Evolutionary conservation across 1,284 basidiomycete species (phyloP), one percentile per base, ranked within the genome.

Genomic region (Kalmanozyma brasiliensis): DNA sequence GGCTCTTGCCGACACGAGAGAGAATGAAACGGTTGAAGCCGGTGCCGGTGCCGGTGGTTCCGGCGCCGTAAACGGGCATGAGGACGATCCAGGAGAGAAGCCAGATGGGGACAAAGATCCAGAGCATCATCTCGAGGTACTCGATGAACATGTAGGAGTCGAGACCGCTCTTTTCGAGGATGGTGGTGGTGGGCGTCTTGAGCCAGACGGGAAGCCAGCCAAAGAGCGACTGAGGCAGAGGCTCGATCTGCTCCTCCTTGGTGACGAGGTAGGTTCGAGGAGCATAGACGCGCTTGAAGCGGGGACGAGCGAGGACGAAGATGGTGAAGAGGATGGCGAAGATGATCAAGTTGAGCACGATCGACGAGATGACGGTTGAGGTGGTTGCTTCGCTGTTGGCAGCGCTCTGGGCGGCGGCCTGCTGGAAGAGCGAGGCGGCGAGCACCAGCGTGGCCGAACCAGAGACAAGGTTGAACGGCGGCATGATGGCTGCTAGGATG

Each of bases 101-200:
- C 42, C 57, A 80, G 56, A 95, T 90, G 19, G 93, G 93, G 2
- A 91, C 78, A 75, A 96, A 87, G 51, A 94, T 85, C 74, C 89
- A 87, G 49, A 90, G 82, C 87, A 92, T 89, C 78, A 85, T 88
- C 56, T 89, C 88, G 36, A 94, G 86, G 82, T 91, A 98, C 52
- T 92, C 89, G 43, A 96, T 88, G 77, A 92, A 97, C 81, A 96
- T 90, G 85, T 95, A 98, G 29, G 93, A 91, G 80, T 98, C 95
- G 59, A 92, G 87, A 32, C 95, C 94, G 71, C 96, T 95, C 60
- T 88, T 80, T 20, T 72, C 53, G 43, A 83, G 74, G 46, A 82
- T 76, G 34, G 74, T 77, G 22, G 57, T 56, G 40, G 78, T 74
- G 36, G 78, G 78, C 8, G 71, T 78, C 33, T 74, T 70, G 57